Percentiles rank a stretch among this genome's conserved stretches.
Evolutionary conservation across 768 basidiomycete genomes (phyloP).

Genomic region (Pulveroboletus sp.): DNA sequence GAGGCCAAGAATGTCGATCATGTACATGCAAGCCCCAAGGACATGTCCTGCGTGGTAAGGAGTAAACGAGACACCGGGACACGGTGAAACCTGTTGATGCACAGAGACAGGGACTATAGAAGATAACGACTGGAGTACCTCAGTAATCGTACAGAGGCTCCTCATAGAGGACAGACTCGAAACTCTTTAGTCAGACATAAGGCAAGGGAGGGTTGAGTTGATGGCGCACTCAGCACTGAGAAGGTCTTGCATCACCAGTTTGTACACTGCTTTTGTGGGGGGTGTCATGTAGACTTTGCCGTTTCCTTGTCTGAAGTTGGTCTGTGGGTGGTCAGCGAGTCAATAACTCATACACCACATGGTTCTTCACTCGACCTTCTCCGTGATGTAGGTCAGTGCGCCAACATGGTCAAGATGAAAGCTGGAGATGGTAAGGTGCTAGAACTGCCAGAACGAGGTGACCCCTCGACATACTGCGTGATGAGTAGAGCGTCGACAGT

Average conservation of each 20-base stretch:
- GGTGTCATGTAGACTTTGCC: slow-evolving; percentile 99
- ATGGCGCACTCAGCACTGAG: slow-evolving; percentile 82
- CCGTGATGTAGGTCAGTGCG: slow-evolving; percentile 93
- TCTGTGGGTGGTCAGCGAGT: slow-evolving; percentile 44
- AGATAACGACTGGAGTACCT: slow-evolving; percentile 78
- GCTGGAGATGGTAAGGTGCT: slow-evolving; percentile 36
- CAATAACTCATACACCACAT: background rate
- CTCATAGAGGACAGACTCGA: slow-evolving; percentile 60
- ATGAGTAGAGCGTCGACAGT: slow-evolving; percentile 96
- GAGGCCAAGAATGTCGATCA: slow-evolving; percentile 92
- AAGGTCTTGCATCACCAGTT: slow-evolving; percentile 99
- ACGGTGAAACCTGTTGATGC: slow-evolving; percentile 85
- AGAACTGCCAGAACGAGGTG: background rate
- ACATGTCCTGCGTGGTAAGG: slow-evolving; percentile 98
- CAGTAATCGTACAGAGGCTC: slow-evolving; percentile 67
- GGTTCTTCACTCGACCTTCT: slow-evolving; percentile 60
- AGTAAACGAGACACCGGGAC: slow-evolving; percentile 87
- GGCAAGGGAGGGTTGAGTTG: background rate
- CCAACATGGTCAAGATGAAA: slow-evolving; percentile 99
- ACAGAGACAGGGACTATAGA: slow-evolving; percentile 88
- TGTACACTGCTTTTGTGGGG: slow-evolving; percentile 97
- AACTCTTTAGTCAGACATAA: slow-evolving; percentile 33
- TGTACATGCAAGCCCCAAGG: slow-evolving; percentile 94
- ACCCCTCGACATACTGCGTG: slow-evolving; percentile 74
- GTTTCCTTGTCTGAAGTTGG: slow-evolving; percentile 96